Evolutionary conservation across 306 rosid species (phyloP).

Genomic region (Cucumis hystrix): DNA sequence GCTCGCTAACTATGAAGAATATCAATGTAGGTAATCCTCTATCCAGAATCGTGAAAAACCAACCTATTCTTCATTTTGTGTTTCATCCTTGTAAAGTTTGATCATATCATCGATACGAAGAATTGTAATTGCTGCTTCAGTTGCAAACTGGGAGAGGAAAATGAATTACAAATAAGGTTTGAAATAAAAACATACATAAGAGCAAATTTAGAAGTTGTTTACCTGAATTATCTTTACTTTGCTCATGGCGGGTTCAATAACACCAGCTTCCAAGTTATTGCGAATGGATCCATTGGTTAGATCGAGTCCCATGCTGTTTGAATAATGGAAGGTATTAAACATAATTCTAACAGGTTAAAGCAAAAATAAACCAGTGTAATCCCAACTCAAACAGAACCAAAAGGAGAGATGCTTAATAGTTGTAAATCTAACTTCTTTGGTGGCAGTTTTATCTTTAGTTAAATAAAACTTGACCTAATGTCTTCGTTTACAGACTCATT

Average conservation of each 20-base stretch:
- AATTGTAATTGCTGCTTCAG: conserved; percentile 93
- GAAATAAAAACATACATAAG: neutral
- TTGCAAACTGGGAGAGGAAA: conserved; percentile 55
- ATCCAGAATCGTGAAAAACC: neutral
- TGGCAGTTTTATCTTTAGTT: neutral
- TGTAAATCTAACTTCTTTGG: neutral
- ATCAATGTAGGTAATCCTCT: neutral
- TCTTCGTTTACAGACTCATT: neutral
- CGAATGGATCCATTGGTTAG: conserved; percentile 61
- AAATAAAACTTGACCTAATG: neutral
- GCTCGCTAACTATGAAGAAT: neutral
- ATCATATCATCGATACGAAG: conserved; percentile 99
- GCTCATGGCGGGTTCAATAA: conserved; percentile 99
- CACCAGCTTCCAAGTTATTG: conserved; percentile 97
- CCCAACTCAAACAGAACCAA: neutral
- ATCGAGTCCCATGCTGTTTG: conserved; percentile 82
- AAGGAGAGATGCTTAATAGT: neutral
- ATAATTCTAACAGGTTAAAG: neutral
- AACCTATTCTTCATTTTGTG: conserved; percentile 32
- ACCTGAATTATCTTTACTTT: conserved; percentile 97
- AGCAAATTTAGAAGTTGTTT: neutral
- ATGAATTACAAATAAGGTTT: neutral
- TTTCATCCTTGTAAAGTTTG: conserved; percentile 80
- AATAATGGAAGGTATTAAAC: neutral
- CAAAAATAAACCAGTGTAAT: neutral